These are phyloP conservation scores for Leucosporidium creatinivorum DNA, from an alignment of 768 basidiomycete species.

Conservation along the genomic window DNA sequence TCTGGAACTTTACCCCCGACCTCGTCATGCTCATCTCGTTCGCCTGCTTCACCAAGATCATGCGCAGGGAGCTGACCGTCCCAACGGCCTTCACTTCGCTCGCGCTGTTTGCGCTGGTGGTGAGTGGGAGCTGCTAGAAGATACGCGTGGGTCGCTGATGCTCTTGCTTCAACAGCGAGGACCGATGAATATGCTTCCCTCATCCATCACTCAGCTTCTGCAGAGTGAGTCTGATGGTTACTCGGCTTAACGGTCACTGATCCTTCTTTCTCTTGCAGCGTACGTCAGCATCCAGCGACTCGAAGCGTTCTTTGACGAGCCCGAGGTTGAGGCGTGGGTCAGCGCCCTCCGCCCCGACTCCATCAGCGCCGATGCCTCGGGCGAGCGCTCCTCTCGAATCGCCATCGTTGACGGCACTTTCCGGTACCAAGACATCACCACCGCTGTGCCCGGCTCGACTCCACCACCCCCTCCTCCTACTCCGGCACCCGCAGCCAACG, in stretches of 20 bases:
- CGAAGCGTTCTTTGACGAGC: conserved; percentile 42
- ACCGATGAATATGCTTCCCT: conserved; percentile 22
- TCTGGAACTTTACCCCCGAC: conserved; percentile 28
- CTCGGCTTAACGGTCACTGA: no score
- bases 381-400: not conserved
- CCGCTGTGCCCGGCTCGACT: not conserved
- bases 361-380: not conserved
- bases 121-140: no score
- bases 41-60: conserved; percentile 39
- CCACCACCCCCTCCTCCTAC: not conserved
- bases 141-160: no score
- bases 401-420: conserved; percentile 34
- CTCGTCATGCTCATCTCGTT: conserved; percentile 28
- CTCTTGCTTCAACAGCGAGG: not conserved
- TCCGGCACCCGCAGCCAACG: not conserved
- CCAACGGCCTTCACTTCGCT: conserved; percentile 81
- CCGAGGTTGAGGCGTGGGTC: conserved; percentile 42
- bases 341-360: conserved; percentile 31
- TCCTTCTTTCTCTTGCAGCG: not conserved
- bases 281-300: conserved; percentile 40
- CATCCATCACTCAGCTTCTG: conserved; percentile 14
- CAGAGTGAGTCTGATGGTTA: conserved; percentile 10
- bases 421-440: conserved; percentile 7
- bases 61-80: conserved; percentile 67
- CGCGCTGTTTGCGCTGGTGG: conserved; percentile 53